Conservation (phyloP, 495 filamentous ascomycete species). For the Glarea lozoyensis region DNA sequence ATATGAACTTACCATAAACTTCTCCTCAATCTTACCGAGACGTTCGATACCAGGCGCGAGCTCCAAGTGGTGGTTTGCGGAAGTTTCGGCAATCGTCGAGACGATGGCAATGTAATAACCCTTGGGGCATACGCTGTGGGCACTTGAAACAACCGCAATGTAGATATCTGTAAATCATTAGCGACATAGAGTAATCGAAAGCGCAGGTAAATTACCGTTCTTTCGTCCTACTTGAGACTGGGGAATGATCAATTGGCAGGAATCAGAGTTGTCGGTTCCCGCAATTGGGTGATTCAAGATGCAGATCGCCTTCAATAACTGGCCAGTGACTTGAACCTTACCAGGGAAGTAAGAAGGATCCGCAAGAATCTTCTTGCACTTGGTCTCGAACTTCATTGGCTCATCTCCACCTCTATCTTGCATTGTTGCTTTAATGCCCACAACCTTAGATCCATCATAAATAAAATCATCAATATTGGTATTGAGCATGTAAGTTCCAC, state of each 20-base stretch:
- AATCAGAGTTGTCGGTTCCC: constrained; percentile 79
- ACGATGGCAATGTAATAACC: constrained; percentile 99
- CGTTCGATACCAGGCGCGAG: constrained; percentile 89
- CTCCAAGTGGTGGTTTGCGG: constrained; percentile 90
- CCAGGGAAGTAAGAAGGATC: constrained; percentile 94
- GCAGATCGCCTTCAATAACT: constrained; percentile 93
- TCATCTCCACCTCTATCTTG: constrained; percentile 68
- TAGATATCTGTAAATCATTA: constrained; percentile 86
- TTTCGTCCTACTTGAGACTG: constrained; percentile 93
- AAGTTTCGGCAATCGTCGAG: constrained; percentile 88
- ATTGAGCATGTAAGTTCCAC: constrained; percentile 99
- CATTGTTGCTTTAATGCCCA: constrained; percentile 96
- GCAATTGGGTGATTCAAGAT: constrained; percentile 91
- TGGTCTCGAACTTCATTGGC: constrained; percentile 89
- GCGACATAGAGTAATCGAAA: no score
- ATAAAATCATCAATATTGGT: constrained; percentile 82
- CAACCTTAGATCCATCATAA: constrained; percentile 72
- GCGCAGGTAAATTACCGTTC: constrained; percentile 54
- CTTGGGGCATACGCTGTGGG: constrained; percentile 97
- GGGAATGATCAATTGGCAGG: constrained; percentile 92
- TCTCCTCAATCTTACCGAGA: constrained; percentile 90
- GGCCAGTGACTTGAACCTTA: constrained; percentile 78
- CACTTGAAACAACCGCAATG: constrained; percentile 89
- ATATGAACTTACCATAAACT: constrained; percentile 64
- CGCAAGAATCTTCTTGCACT: constrained; percentile 89